These are phyloP conservation scores for Lactarius evosmus DNA, from an alignment of 768 basidiomycete species.

Conservation along the genomic window DNA sequence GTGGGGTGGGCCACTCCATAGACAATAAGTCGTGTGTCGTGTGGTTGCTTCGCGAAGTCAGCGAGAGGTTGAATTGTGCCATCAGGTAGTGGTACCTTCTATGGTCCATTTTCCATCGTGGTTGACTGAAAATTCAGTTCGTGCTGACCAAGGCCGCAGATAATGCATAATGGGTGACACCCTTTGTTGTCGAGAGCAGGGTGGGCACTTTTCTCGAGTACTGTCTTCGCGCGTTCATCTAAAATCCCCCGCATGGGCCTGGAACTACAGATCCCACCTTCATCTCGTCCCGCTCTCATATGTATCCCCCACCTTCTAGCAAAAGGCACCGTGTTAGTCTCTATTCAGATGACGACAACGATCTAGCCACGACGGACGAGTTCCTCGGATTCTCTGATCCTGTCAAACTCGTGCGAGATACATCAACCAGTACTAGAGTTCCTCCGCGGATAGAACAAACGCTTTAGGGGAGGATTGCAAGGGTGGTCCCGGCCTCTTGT, in stretches of 20 bases:
- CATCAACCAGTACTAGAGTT: slow-evolving; percentile 53
- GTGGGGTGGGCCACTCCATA: slow-evolving; percentile 95
- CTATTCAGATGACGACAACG: slow-evolving; percentile 52
- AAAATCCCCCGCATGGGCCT: slow-evolving; percentile 58
- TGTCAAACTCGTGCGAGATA: slow-evolving; percentile 56
- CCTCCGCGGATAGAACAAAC: slow-evolving; percentile 56
- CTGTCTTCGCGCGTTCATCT: background rate
- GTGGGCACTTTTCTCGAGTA: slow-evolving; percentile 49
- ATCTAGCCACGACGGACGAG: slow-evolving; percentile 41
- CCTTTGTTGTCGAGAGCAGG: slow-evolving; percentile 88
- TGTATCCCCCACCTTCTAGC: slow-evolving; percentile 62
- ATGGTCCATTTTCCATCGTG: background rate
- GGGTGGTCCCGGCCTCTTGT: slow-evolving; percentile 40
- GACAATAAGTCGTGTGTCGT: slow-evolving; percentile 98
- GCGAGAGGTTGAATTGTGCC: slow-evolving; percentile 72
- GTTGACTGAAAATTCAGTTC: slow-evolving; percentile 53
- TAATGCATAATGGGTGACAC: slow-evolving; percentile 84
- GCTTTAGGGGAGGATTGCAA: slow-evolving; percentile 67
- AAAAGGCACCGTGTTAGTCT: slow-evolving; percentile 43
- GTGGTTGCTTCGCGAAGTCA: slow-evolving; percentile 81
- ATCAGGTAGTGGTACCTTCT: slow-evolving; percentile 60
- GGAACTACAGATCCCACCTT: slow-evolving; percentile 79
- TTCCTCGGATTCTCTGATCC: slow-evolving; percentile 64
- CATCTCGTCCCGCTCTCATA: slow-evolving; percentile 85
- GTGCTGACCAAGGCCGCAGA: slow-evolving; percentile 96